Evolutionary conservation across 1,284 basidiomycete species (phyloP).

Genomic region (Microbotryomycetes sp.): DNA sequence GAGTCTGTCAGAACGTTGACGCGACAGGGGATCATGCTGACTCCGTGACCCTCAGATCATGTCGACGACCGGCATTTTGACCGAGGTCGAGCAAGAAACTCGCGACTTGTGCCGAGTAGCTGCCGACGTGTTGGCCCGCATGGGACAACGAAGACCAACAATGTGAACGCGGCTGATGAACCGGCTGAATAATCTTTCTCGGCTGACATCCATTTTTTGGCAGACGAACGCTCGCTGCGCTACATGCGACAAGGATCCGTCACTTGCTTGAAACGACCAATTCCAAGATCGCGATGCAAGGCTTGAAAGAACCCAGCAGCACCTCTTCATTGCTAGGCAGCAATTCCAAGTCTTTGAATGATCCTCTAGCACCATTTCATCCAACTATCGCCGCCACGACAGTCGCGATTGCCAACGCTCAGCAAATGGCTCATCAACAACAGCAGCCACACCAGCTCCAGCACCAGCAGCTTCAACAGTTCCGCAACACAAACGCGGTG

Average conservation of each 20-base stretch:
- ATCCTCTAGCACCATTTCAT: background rate
- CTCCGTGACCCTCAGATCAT: no score
- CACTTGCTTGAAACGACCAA: conserved; percentile 9
- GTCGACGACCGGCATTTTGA: conserved; percentile 9
- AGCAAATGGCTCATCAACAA: no score
- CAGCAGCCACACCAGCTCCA: background rate
- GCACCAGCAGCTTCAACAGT: no score
- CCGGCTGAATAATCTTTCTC: background rate
- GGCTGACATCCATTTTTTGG: background rate
- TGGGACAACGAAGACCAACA: conserved; percentile 10
- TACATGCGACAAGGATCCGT: conserved; percentile 25
- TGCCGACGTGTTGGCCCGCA: conserved; percentile 8
- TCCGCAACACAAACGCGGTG: no score
- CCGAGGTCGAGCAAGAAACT: conserved; percentile 1
- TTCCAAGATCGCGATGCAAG: no score
- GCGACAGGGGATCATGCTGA: background rate
- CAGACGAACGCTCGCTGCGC: conserved; percentile 23
- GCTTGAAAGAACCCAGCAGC: background rate
- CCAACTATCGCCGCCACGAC: background rate
- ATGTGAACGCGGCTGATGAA: background rate
- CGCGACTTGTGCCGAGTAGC: conserved; percentile 9
- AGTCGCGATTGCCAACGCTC: background rate
- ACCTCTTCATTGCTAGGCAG: background rate
- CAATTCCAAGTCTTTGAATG: background rate
- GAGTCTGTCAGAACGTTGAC: background rate